A percentile compares a stretch with the other conserved stretches of the same genome.
Conservation (phyloP, 2,329 filamentous ascomycete species). For the Geosmithia flava region DNA sequence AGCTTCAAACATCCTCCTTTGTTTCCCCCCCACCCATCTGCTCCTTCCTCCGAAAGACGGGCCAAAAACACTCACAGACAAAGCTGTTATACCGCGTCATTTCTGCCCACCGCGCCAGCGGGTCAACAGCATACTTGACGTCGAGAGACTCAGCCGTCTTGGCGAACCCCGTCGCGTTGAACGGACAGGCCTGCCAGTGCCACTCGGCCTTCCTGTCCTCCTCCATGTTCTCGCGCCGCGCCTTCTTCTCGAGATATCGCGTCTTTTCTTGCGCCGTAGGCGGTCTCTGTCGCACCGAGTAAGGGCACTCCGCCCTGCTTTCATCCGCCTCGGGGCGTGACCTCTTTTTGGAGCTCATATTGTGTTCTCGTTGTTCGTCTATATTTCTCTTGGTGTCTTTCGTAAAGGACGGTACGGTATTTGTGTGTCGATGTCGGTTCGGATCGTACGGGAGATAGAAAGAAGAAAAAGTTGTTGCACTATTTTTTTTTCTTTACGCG, state of each 20-base stretch:
- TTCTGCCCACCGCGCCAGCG: conserved; percentile 30
- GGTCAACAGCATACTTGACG: conserved; percentile 39
- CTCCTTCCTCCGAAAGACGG: background rate
- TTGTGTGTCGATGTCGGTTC: too few relatives aligned
- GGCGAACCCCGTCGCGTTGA: conserved; percentile 41
- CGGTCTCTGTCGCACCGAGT: conserved; percentile 20
- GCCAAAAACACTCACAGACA: conserved; percentile 33
- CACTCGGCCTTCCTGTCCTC: conserved; percentile 27
- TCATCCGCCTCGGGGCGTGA: conserved; percentile 35
- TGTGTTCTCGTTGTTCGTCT: too few relatives aligned
- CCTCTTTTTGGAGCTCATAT: conserved; percentile 27
- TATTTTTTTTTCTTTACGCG: too few relatives aligned
- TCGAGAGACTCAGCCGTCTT: conserved; percentile 41
- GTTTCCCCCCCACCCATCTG: background rate
- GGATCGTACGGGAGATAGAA: too few relatives aligned
- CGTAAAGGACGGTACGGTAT: too few relatives aligned
- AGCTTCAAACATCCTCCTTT: background rate
- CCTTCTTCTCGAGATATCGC: conserved; percentile 31
- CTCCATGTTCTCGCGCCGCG: conserved; percentile 33
- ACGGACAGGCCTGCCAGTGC: conserved; percentile 34
- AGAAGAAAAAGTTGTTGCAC: too few relatives aligned
- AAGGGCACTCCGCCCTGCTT: conserved; percentile 44
- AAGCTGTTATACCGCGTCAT: conserved; percentile 52
- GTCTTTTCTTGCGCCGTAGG: conserved; percentile 17
- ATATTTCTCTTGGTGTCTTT: too few relatives aligned